Percentiles rank a stretch among this genome's conserved stretches.
Evolutionary conservation across 306 rosid genomes (phyloP).

Genomic region (Vicia sativa): DNA sequence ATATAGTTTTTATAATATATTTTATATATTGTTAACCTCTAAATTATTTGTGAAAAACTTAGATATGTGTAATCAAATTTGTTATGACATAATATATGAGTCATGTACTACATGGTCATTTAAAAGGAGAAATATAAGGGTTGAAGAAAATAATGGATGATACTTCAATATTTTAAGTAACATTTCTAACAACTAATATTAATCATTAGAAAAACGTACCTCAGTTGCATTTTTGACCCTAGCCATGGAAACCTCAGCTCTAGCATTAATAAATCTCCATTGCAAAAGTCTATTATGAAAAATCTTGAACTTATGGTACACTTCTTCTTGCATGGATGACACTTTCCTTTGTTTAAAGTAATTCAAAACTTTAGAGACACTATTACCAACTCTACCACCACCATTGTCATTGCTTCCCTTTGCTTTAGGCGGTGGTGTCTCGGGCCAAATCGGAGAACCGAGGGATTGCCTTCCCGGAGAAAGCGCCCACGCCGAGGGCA

Average conservation of each 20-base stretch:
- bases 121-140: too few relatives aligned
- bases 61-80: too few relatives aligned
- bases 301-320: constrained; percentile 57
- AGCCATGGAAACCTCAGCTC: constrained; percentile 46
- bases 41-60: too few relatives aligned
- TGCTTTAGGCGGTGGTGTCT: constrained; percentile 11
- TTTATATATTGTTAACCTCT: too few relatives aligned
- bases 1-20: too few relatives aligned
- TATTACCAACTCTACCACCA: constrained; percentile 9
- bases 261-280: constrained; percentile 74
- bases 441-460: constrained; percentile 28
- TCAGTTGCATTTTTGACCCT: constrained; percentile 41
- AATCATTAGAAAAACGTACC: constrained; percentile 39
- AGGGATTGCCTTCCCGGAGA: constrained; percentile 64
- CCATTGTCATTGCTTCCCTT: background rate
- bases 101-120: too few relatives aligned
- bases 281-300: constrained; percentile 65
- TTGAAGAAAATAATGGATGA: too few relatives aligned
- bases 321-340: constrained; percentile 50
- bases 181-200: background rate
- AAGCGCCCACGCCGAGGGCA: constrained; percentile 82
- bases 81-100: too few relatives aligned
- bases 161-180: too few relatives aligned
- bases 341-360: constrained; percentile 67
- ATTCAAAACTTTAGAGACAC: constrained; percentile 61